Evolutionary conservation across 176 grass and related monocot species (phyloP), one percentile per base, ranked within the genome.

Genomic region (Triticum urartu): DNA sequence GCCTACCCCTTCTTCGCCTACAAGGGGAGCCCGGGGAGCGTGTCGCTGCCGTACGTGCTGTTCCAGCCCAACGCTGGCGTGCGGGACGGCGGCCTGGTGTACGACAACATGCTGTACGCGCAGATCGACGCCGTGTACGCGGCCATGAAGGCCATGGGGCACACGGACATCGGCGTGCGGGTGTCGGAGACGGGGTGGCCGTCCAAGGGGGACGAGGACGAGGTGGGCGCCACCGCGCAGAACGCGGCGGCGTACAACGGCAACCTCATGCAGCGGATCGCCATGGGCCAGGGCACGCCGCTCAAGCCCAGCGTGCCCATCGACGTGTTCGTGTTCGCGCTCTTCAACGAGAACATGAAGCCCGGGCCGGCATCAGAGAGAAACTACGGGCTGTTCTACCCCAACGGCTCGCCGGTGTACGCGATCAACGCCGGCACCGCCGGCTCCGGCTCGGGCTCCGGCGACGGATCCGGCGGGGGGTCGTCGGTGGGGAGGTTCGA

Each of bases 61-160:
- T 97, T 97, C 83, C 47, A 97, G 89, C 87, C 90, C 24, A 97
- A 97, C 86, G 24, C 92, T 1, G 88, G 94, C 61, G 78, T 85
- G 68, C 89, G 62, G 2, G 94, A 97, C 86, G 72, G 72, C 25
- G 45, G 7, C 3, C 72, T 76, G 14, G 45, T 52, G 43, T 97
- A 97, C 60, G 94, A 97, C 84, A 97, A 97, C 84, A 94, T 97
- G 92, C 87, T 97, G 47, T 94, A 97, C 77, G 94, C 94, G 72
- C 92, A 97, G 87, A 92, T 97, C 59, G 94, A 97, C 85, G 89
- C 94, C 36, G 94, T 97, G 75, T 97, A 97, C 89, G 45, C 90
- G n/a, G 94, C 94, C 14, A 97, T 97, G 94, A 89, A 90, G 86
- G 84, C 21, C 26, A 92, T 94, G 90, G 94, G 94, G 1, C 94